A percentile compares a stretch with the other conserved stretches of the same genome.
Evolutionary conservation across 305 asterid genomes (phyloP).

Genomic region (Fraxinus velutina): DNA sequence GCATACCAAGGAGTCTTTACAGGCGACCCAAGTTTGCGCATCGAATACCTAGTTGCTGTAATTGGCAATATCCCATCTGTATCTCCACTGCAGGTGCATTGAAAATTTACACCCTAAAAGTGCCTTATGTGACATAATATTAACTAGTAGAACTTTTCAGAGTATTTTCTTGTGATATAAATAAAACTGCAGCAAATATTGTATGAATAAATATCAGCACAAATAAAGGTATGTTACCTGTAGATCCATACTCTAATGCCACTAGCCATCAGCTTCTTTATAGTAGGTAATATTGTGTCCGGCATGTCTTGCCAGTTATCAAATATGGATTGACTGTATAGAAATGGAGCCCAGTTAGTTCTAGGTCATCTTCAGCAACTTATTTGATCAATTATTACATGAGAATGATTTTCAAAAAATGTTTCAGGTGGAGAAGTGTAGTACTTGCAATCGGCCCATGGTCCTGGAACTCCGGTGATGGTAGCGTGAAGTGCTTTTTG

Average conservation of each 20-base stretch:
- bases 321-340: neutral
- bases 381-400: neutral
- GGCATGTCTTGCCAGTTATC: slow-evolving; percentile 32
- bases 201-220: neutral
- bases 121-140: neutral
- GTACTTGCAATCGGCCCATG: slow-evolving; percentile 31
- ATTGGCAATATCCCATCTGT: slow-evolving; percentile 38
- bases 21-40: slow-evolving; percentile 39
- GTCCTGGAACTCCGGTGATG: slow-evolving; percentile 20
- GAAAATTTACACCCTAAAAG: neutral
- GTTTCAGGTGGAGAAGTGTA: neutral
- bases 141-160: neutral
- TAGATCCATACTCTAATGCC: slow-evolving; percentile 52
- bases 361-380: neutral
- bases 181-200: neutral
- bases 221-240: slow-evolving; percentile 26
- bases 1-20: slow-evolving; percentile 63
- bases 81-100: slow-evolving; percentile 42
- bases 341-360: neutral
- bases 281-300: slow-evolving; percentile 31
- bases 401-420: neutral
- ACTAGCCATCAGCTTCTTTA: slow-evolving; percentile 38
- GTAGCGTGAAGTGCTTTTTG: slow-evolving; percentile 30
- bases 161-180: neutral
- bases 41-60: slow-evolving; percentile 50